These are phyloP conservation scores for Fraxinus paxiana DNA, from an alignment of 305 asterid species.

Conservation along the genomic window DNA sequence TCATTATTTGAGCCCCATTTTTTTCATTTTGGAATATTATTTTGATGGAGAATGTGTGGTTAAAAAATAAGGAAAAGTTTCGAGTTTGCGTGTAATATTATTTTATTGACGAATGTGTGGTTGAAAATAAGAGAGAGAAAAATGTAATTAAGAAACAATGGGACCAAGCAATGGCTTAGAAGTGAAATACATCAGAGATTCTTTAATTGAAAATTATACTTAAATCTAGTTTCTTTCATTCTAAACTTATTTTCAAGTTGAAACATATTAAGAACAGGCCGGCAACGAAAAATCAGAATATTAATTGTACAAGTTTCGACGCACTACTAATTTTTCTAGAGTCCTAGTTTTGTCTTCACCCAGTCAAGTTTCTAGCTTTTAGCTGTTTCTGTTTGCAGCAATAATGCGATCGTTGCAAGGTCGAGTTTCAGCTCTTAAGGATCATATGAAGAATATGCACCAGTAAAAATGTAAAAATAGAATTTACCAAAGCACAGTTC, in stretches of 20 bases:
- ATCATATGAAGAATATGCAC: background rate
- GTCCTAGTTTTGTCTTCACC: background rate
- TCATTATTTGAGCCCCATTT: no score
- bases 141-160: no score
- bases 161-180: no score
- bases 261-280: background rate
- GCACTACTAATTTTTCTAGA: background rate
- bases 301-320: background rate
- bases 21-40: no score
- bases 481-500: background rate
- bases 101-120: no score
- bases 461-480: background rate
- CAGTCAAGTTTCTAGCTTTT: background rate
- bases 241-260: background rate
- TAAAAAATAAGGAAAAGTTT: no score
- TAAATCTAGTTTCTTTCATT: background rate
- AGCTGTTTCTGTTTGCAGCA: background rate
- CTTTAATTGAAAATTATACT: background rate
- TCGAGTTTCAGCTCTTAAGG: constrained; percentile 2
- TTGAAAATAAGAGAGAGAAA: no score
- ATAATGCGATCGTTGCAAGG: background rate
- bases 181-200: background rate
- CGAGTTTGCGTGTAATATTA: no score
- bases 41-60: no score
- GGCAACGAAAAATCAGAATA: background rate